These are phyloP conservation scores for Puccinia horiana DNA, from an alignment of 1,284 basidiomycete genomes.

Conservation along the genomic window DNA sequence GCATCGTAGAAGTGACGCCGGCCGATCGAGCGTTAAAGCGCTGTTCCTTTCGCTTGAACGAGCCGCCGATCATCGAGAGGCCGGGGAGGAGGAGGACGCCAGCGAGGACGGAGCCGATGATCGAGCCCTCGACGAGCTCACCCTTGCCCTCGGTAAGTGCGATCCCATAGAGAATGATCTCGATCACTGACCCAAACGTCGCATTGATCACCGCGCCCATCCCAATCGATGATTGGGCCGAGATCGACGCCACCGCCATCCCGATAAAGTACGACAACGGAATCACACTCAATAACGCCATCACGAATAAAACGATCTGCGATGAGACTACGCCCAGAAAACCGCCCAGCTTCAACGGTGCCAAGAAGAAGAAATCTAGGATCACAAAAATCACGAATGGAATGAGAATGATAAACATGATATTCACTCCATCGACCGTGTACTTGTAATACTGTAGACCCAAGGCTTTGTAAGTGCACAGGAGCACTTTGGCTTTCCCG, in stretches of 20 bases:
- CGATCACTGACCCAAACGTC: constrained; percentile 96
- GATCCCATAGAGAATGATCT: constrained; percentile 90
- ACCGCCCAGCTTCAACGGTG: constrained; percentile 65
- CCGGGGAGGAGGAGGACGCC: constrained; percentile 98
- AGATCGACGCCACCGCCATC: constrained; percentile 98
- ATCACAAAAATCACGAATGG: constrained; percentile 94
- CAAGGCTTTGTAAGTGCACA: constrained; percentile 90
- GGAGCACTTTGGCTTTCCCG: constrained; percentile 70
- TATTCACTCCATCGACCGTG: constrained; percentile 97
- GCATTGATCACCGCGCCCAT: constrained; percentile 99
- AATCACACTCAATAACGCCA: constrained; percentile 87
- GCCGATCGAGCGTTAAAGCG: constrained; percentile 98
- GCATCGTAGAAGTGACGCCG: constrained; percentile 97
- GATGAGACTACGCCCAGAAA: constrained; percentile 73
- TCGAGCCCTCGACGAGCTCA: constrained; percentile 91
- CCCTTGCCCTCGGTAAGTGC: constrained; percentile 87
- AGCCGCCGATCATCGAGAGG: constrained; percentile 92
- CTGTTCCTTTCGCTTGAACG: constrained; percentile 87
- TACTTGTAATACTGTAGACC: constrained; percentile 98
- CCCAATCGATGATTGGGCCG: constrained; percentile 94
- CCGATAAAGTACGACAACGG: constrained; percentile 99
- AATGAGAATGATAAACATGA: constrained; percentile 93
- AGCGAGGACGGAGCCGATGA: constrained; percentile 89
- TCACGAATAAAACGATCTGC: constrained; percentile 77
- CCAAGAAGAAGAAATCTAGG: constrained; percentile 82